Base-by-base conservation (phyloP, 2,329 filamentous ascomycete genomes). In the Tolypocladium album region DNA sequence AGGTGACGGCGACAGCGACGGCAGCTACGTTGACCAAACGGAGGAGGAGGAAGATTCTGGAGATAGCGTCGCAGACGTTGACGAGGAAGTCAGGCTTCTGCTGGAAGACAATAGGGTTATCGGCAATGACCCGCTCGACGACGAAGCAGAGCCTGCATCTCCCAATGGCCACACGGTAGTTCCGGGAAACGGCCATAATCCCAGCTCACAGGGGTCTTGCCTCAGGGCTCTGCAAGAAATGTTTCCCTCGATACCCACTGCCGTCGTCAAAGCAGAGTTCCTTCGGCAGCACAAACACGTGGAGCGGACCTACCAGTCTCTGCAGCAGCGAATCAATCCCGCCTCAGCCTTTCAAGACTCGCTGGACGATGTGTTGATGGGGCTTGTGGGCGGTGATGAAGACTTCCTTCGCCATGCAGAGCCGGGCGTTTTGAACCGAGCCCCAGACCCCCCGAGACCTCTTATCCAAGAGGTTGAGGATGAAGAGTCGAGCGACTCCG, bases 11-110 rank as follows among this genome's bases (percentile, higher is more conserved):
- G 61, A 62, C 22, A 56, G 57, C 17, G 56, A 60, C 20, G 45
- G 58, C 1, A 53, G 50, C 31, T 34, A 36, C 11, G 64, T 65
- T n/a, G 63, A 61, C 22, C 62, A 61, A 24, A 56, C 55, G 9
- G 56, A 60, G 12, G 45, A 60, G 12, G 50, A 53, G n/a, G 31
- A 55, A 55, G 8, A 31, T 5, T 31, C 20, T n/a, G 50, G 12
- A n/a, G 5, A 20, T 22, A n/a, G 31, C 20, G 31, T 15, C 31
- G 31, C 31, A 6, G 67, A 67, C 13, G 42, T 66, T 11, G 66
- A 67, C 2, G 72, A 78, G 34, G 78, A 81, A 59, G 68, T 80
- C n/a, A 70, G 75, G 55, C 73, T 74, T 34, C 65, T 81, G 1
- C 70, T 72, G 45, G 70, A 75, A 7, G 77, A 80, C 47, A 74